phyloP scores from a whole-genome alignment of 768 basidiomycete genomes.

The Calocera cornea region DNA sequence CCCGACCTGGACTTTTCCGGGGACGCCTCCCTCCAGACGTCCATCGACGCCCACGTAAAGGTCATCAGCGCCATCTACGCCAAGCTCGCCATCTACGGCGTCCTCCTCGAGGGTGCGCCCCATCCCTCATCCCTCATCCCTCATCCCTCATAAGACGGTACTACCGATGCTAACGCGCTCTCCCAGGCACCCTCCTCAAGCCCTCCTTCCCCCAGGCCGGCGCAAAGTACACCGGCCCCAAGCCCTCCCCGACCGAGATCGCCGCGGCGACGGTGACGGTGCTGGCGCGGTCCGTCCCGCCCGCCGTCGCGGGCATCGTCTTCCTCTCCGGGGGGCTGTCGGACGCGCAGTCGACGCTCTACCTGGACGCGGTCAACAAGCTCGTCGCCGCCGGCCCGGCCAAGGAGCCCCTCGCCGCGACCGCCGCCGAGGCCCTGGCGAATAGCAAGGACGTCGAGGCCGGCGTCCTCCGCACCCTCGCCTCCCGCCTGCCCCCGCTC shows the following conservation, averaged over 20 bases:
- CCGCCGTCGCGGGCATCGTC: slow-evolving; percentile 36
- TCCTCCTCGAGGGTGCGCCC: slow-evolving; percentile 36
- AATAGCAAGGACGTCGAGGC: background rate
- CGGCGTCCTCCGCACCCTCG: background rate
- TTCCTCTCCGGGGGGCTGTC: slow-evolving; percentile 38
- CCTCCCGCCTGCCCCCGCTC: slow-evolving; percentile 29
- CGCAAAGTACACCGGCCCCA: slow-evolving; percentile 30
- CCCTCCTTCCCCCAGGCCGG: slow-evolving; percentile 41
- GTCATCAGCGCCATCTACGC: slow-evolving; percentile 36
- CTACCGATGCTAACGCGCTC: background rate
- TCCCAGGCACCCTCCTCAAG: slow-evolving; percentile 36
- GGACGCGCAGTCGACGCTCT: slow-evolving; percentile 29
- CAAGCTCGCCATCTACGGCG: slow-evolving; percentile 32
- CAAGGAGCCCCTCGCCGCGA: slow-evolving; percentile 23
- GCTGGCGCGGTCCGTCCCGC: slow-evolving; percentile 34
- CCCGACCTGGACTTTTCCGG: slow-evolving; percentile 40
- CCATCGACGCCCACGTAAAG: slow-evolving; percentile 35
- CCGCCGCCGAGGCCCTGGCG: background rate
- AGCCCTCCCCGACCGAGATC: slow-evolving; percentile 30
- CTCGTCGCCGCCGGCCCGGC: slow-evolving; percentile 26
- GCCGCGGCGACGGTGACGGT: slow-evolving; percentile 35
- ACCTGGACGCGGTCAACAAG: slow-evolving; percentile 32
- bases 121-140: background rate
- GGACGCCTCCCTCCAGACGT: slow-evolving; percentile 34
- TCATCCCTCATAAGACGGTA: background rate